These are phyloP conservation scores for Epichloe uncinata DNA, from an alignment of 2,329 filamentous ascomycete species.

Conservation along the genomic window DNA sequence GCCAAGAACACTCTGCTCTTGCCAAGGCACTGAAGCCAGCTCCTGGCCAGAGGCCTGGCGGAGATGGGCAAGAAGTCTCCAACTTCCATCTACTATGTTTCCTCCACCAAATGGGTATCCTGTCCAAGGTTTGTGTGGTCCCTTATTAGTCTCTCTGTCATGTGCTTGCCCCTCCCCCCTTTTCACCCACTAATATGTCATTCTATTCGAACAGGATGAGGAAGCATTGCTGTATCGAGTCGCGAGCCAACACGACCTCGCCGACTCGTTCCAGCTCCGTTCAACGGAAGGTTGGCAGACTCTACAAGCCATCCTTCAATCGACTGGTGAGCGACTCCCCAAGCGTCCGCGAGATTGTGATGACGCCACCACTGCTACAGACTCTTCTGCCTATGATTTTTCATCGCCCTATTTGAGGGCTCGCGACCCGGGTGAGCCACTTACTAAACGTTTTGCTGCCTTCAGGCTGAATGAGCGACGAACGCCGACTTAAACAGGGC, in stretches of 20 bases:
- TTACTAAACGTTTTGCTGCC: conserved; percentile 54
- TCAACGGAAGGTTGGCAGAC: conserved; percentile 89
- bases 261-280: conserved; percentile 70
- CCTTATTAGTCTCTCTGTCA: too few relatives aligned
- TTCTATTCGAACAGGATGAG: conserved; percentile 54
- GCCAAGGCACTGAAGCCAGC: conserved; percentile 54
- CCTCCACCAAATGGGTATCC: conserved; percentile 63
- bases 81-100: conserved; percentile 94
- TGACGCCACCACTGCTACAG: conserved; percentile 15
- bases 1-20: conserved; percentile 61
- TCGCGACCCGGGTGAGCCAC: conserved; percentile 34
- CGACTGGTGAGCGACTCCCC: conserved; percentile 90
- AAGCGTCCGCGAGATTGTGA: conserved; percentile 47
- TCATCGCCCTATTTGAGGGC: conserved; percentile 1
- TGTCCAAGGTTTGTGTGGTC: conserved; percentile 59
- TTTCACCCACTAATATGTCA: background rate
- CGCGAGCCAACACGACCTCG: conserved; percentile 66
- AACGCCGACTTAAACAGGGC: background rate
- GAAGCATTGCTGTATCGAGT: conserved; percentile 74
- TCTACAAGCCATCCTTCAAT: conserved; percentile 81
- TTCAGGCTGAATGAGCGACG: conserved; percentile 44
- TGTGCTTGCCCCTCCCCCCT: background rate
- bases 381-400: conserved; percentile 12
- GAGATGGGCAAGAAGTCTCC: conserved; percentile 57
- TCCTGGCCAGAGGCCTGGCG: conserved; percentile 43